Evolutionary conservation across 805 yeast genomes (phyloP), one percentile per base, ranked within the genome.

Genomic region (Torulaspora delbrueckii): DNA sequence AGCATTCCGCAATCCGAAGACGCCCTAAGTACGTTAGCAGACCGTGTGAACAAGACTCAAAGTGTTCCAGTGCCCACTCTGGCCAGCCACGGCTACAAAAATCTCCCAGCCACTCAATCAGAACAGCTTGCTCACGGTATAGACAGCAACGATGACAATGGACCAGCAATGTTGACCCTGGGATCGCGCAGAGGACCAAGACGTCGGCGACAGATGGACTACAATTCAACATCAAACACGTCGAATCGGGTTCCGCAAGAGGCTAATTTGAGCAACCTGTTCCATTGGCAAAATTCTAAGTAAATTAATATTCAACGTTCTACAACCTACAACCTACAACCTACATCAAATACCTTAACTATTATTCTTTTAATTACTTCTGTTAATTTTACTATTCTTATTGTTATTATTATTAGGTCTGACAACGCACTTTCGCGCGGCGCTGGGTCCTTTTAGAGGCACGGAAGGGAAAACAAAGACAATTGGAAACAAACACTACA

Each of bases 281-380:
- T 51, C 43, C 44, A 48, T 23, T 54, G 57, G 57, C 57, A 54
- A 44, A 54, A 54, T 34, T 49, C 57, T 14, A 53, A 48, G 22
- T 53, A 31, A 24, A 18, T 8, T 2, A 24, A 18, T 24, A 12
- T n/a, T 8, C 32, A 33, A 18, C 35, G 18, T 19, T 28, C 14
- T 12, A 10, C 12, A 2, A 26, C 7, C 19, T 31, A 13, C 19
- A n/a, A n/a, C n/a, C n/a, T n/a, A n/a, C n/a, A n/a, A n/a, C n/a
- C n/a, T n/a, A 30, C 34, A 14, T 9, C 18, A 13, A 13, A 14
- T 13, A 31, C 19, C 5, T 5, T 13, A 5, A 14, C 13, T 8
- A 14, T 3, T 31, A 31, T 14, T 31, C 13, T 31, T 14, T 3
- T 14, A 13, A 31, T 6, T 31, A 16, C 8, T 13, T 6, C 8